These are phyloP conservation scores for Passiflora organensis DNA, from an alignment of 345 rosid genomes.

Conservation along the genomic window DNA sequence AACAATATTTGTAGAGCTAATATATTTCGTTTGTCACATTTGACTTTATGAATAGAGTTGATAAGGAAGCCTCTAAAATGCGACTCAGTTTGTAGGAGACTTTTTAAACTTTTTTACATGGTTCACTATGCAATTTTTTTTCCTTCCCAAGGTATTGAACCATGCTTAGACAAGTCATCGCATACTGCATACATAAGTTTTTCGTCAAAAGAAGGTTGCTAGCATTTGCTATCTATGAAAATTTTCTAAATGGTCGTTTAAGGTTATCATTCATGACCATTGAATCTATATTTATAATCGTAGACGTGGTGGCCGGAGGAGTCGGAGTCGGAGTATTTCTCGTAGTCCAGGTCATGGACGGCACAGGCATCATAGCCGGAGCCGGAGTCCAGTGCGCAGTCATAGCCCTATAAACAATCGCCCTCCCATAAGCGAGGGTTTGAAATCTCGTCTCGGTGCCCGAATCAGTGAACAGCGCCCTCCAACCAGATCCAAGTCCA, in stretches of 20 bases:
- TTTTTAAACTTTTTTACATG: too few species aligned
- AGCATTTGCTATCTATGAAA: too few species aligned
- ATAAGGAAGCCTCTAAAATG: neutral
- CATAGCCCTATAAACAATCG: constrained; percentile 56
- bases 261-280: neutral
- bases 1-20: too few species aligned
- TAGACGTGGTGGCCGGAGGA: constrained; percentile 48
- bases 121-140: too few species aligned
- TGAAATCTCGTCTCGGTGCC: constrained; percentile 74
- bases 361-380: constrained; percentile 40
- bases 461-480: constrained; percentile 27
- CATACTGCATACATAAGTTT: too few species aligned
- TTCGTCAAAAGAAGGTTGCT: too few species aligned
- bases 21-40: too few species aligned
- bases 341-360: constrained; percentile 56
- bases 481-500: constrained; percentile 23
- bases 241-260: neutral
- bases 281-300: neutral
- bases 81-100: too few species aligned
- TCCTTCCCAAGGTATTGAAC: too few species aligned
- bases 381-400: constrained; percentile 58
- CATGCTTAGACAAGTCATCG: too few species aligned
- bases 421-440: constrained; percentile 51
- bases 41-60: too few species aligned
- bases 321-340: constrained; percentile 51